These are phyloP conservation scores for Mesembryanthemum crystallinum DNA, from an alignment of 148 eudicot genomes.

Conservation along the genomic window DNA sequence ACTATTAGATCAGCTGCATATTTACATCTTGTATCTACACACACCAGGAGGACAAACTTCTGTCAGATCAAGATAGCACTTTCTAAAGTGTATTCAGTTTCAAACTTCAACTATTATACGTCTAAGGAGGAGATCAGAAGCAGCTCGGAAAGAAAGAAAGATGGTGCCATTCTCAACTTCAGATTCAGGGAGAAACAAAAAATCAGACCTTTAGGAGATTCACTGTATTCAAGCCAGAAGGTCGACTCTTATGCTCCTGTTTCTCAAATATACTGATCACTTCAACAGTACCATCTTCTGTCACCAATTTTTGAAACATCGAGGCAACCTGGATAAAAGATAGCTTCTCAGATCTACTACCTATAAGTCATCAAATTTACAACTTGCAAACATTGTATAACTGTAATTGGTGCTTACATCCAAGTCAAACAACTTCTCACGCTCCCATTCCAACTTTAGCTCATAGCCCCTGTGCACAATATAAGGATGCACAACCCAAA, in stretches of 20 bases:
- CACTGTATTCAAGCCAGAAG: conserved; percentile 92
- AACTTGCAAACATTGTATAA: neutral
- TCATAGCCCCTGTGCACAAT: conserved; percentile 71
- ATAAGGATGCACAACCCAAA: conserved; percentile 80
- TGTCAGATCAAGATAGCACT: conserved; percentile 3
- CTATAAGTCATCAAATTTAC: neutral
- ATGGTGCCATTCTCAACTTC: neutral
- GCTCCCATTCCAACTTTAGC: conserved; percentile 89
- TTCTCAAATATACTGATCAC: conserved; percentile 62
- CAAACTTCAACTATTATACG: neutral
- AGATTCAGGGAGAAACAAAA: neutral
- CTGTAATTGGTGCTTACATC: conserved; percentile 46
- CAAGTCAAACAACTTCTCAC: conserved; percentile 72
- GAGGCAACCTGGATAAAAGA: conserved; percentile 47
- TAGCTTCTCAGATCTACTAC: neutral
- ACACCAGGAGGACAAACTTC: neutral
- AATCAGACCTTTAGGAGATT: conserved; percentile 76
- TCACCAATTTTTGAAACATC: conserved; percentile 74
- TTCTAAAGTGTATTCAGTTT: neutral
- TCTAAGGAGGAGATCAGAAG: neutral
- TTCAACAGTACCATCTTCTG: conserved; percentile 65
- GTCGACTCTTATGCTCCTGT: conserved; percentile 86
- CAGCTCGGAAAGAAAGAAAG: neutral
- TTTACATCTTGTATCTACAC: neutral
- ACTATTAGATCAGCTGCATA: neutral